phyloP scores from a whole-genome alignment of 495 filamentous ascomycete genomes.

The Lichina pygmaea region DNA sequence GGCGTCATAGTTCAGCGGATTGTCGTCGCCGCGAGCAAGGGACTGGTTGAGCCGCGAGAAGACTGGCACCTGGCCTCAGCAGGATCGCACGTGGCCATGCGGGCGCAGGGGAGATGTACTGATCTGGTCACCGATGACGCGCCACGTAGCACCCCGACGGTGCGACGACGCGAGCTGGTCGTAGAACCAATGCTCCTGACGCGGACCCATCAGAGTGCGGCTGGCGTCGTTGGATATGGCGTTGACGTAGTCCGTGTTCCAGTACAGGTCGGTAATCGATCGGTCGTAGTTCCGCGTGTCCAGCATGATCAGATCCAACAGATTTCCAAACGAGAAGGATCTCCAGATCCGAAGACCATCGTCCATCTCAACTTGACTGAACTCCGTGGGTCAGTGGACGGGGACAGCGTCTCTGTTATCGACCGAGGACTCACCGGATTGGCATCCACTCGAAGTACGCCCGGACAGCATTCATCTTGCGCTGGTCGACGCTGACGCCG shows the following conservation, averaged over 20 bases:
- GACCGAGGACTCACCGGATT: constrained; percentile 4
- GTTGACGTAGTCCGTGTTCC: constrained; percentile 28
- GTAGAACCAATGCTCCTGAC: constrained; percentile 47
- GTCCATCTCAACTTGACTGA: constrained; percentile 35
- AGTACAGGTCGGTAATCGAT: constrained; percentile 18
- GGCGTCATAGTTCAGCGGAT: constrained; percentile 29
- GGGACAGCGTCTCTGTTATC: background rate
- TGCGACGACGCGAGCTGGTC: constrained; percentile 23
- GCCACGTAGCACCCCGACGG: constrained; percentile 29
- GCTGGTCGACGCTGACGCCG: constrained; percentile 31
- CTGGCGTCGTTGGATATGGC: constrained; percentile 26
- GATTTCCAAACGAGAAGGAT: constrained; percentile 31
- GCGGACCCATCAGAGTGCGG: constrained; percentile 32
- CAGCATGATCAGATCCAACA: constrained; percentile 40
- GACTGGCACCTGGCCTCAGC: constrained; percentile 6
- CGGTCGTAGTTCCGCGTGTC: constrained; percentile 44
- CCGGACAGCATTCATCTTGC: constrained; percentile 40
- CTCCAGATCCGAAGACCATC: constrained; percentile 46
- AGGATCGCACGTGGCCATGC: background rate
- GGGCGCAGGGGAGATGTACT: background rate
- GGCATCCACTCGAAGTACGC: constrained; percentile 50
- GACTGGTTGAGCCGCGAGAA: constrained; percentile 29
- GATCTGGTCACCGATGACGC: constrained; percentile 37
- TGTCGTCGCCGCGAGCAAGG: constrained; percentile 15
- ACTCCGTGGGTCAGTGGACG: background rate